Evolutionary conservation across 2,329 filamentous ascomycete species (phyloP), one percentile per base, ranked within the genome.

Genomic region (Akanthomyces uredinophilus): DNA sequence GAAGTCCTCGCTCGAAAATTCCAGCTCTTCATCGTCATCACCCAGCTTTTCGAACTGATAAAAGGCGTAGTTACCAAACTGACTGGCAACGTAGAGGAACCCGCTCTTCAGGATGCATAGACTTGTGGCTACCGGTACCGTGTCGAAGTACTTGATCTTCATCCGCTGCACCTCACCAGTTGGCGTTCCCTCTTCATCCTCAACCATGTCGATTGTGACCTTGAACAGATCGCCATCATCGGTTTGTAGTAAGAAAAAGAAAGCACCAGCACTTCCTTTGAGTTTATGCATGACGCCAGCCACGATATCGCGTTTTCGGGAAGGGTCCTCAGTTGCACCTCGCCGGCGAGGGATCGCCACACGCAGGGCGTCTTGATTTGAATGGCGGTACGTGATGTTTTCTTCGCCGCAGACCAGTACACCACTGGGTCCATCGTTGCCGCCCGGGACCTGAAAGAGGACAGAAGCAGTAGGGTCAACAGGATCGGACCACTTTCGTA

Each of bases 211-310:
- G 64, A 99, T 87, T 0, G 89, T 97, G 55, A 98, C 84, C 74
- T 98, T 98, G 83, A 99, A 98, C 7, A 99, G 81, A 74, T 99
- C 96, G n/a, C 95, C 95, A 73, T 99, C 96, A 63, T 99, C 95
- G 0, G 91, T 92, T 73, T 99, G 95, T 0, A 99, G 79, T 3
- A 99, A 84, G 73, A 98, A 96, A 80, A 99, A 99, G 78, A 99
- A 99, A 1, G 93, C 92, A 32, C 92, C 92, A 6, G 81, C 82
- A 63, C 82, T 87, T 64, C 86, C 86, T 70, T 95, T 94, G 73
- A 97, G 88, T 74, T 96, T 96, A 78, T 99, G 95, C 87, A 98
- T 94, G n/a, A 96, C 92, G 55, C 95, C 95, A 3, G 91, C 85
- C 1, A 94, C 87, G 63, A 99, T 95, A 37, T 81, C 87, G 32